phyloP scores from a whole-genome alignment of 2,329 filamentous ascomycete species.

The Scedosporium boydii region DNA sequence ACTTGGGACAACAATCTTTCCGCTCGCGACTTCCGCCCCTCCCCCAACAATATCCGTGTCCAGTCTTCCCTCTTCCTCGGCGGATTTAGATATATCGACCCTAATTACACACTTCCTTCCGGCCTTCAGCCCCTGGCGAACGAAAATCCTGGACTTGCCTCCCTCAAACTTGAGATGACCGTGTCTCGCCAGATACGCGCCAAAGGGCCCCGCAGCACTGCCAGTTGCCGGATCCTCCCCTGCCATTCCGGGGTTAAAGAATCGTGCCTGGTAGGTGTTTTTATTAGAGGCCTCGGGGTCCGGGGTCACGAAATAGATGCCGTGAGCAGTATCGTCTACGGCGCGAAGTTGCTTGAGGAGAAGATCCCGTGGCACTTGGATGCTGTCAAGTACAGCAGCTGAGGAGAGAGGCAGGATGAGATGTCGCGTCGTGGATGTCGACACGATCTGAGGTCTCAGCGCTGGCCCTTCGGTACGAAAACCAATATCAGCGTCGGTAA shows the following conservation, averaged over 20 bases:
- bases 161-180: not conserved
- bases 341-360: conserved; percentile 9
- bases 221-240: conserved; percentile 15
- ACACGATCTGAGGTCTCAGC: conserved; percentile 11
- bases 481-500: conserved; percentile 8
- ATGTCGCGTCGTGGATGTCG: conserved; percentile 12
- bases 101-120: not conserved
- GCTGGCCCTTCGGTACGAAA: not conserved
- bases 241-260: conserved; percentile 15
- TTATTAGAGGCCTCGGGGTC: not conserved
- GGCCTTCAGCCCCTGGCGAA: not conserved
- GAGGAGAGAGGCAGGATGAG: conserved; percentile 11
- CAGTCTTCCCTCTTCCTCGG: not conserved
- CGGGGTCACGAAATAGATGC: conserved; percentile 10
- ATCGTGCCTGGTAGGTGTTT: conserved; percentile 11
- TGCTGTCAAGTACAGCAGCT: conserved; percentile 7
- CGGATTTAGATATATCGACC: not conserved
- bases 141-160: not conserved
- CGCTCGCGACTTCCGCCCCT: not conserved
- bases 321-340: conserved; percentile 11
- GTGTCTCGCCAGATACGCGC: conserved; percentile 10
- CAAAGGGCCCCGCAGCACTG: conserved; percentile 13
- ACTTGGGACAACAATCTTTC: not conserved
- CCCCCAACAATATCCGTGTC: not conserved
- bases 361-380: conserved; percentile 8